A percentile compares a stretch with the other conserved stretches of the same genome.
phyloP scores from a whole-genome alignment of 2,329 filamentous ascomycete species.

The Penicillium sclerotiorum region DNA sequence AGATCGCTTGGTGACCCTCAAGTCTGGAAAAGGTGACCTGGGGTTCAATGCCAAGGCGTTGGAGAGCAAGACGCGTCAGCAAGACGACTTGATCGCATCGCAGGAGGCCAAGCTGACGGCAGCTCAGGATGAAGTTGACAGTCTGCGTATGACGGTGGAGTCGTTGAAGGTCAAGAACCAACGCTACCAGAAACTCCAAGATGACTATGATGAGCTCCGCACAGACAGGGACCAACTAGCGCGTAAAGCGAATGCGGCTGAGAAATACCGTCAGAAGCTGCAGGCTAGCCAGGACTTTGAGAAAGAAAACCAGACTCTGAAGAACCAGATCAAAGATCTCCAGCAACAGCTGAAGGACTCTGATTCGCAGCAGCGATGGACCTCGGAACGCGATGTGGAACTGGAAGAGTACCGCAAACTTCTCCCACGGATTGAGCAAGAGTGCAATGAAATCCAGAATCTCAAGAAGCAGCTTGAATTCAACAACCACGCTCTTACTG shows the following conservation, averaged over 20 bases:
- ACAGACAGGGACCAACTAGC: slow-evolving; percentile 50
- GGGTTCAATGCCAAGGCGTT: slow-evolving; percentile 50
- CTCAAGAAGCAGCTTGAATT: slow-evolving; percentile 53
- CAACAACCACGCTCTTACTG: slow-evolving; percentile 51
- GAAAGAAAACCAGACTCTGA: slow-evolving; percentile 51
- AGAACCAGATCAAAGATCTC: slow-evolving; percentile 49
- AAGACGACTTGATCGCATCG: slow-evolving; percentile 70
- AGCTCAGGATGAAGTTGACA: slow-evolving; percentile 47
- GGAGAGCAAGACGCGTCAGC: slow-evolving; percentile 59
- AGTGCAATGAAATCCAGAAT: slow-evolving; percentile 51
- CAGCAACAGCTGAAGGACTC: slow-evolving; percentile 51
- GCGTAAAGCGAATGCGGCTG: slow-evolving; percentile 52
- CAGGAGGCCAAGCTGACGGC: slow-evolving; percentile 69
- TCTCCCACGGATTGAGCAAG: slow-evolving; percentile 51
- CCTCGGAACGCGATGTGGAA: slow-evolving; percentile 44
- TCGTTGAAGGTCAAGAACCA: slow-evolving; percentile 49
- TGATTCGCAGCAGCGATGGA: slow-evolving; percentile 45
- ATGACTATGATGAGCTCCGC: slow-evolving; percentile 54
- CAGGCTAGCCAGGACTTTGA: slow-evolving; percentile 53
- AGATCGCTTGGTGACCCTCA: slow-evolving; percentile 56
- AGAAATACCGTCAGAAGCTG: slow-evolving; percentile 54
- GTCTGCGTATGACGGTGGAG: slow-evolving; percentile 48
- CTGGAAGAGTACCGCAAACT: slow-evolving; percentile 49
- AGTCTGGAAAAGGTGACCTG: slow-evolving; percentile 50
- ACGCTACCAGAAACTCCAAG: slow-evolving; percentile 50